Evolutionary conservation across 2,329 filamentous ascomycete genomes (phyloP).

Genomic region (Lecanicillium sp.): DNA sequence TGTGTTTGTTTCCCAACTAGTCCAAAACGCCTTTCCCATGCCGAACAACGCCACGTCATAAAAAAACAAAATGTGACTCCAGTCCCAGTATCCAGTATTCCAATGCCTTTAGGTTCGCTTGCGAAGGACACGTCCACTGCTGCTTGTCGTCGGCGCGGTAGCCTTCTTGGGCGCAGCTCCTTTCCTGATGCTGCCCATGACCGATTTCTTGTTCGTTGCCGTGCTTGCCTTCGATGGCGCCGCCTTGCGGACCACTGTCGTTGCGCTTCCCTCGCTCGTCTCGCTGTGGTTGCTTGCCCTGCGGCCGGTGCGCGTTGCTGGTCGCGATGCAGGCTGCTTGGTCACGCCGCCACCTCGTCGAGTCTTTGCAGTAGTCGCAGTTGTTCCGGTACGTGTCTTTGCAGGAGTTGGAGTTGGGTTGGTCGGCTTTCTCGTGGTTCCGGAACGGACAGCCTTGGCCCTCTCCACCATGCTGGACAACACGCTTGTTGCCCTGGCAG

Average conservation of each 20-base stretch:
- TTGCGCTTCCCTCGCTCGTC: slow-evolving; percentile 55
- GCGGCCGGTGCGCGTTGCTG: slow-evolving; percentile 39
- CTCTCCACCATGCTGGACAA: slow-evolving; percentile 53
- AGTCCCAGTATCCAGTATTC: slow-evolving; percentile 1
- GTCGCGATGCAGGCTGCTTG: slow-evolving; percentile 26
- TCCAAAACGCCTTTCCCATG: slow-evolving; percentile 6
- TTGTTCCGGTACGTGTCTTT: slow-evolving; percentile 29
- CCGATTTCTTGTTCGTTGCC: slow-evolving; percentile 39
- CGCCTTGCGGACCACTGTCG: slow-evolving; percentile 55
- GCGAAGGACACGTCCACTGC: slow-evolving; percentile 45
- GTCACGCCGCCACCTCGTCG: slow-evolving; percentile 10
- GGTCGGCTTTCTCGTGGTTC: slow-evolving; percentile 38
- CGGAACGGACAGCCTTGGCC: slow-evolving; percentile 46
- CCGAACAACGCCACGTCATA: slow-evolving; percentile 5
- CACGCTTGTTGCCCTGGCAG: slow-evolving; percentile 33
- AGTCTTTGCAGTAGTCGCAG: slow-evolving; percentile 23
- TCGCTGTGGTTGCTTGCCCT: slow-evolving; percentile 54
- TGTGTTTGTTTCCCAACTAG: slow-evolving; percentile 4
- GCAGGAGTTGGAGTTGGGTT: slow-evolving; percentile 35
- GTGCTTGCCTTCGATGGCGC: slow-evolving; percentile 26
- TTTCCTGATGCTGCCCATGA: slow-evolving; percentile 47
- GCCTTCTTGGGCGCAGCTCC: slow-evolving; percentile 37
- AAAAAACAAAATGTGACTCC: slow-evolving; percentile 4
- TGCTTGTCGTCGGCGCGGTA: slow-evolving; percentile 30
- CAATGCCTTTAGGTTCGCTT: slow-evolving; percentile 36